Base-by-base conservation (phyloP, 1,139 yeast species). In the Sugiyamaella japonica region DNA sequence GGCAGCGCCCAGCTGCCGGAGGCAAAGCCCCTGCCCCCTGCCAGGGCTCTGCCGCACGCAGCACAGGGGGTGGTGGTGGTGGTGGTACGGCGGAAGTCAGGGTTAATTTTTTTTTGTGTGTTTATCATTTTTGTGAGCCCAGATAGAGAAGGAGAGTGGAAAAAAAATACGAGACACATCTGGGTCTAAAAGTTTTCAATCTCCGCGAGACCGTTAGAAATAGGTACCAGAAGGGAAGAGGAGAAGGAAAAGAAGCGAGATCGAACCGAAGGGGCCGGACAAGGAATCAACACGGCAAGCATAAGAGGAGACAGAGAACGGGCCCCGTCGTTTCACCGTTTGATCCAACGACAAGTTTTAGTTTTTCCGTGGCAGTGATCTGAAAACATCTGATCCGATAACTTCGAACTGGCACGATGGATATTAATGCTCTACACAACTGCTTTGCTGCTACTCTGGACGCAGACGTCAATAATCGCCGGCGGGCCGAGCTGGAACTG, bases 391-490 rank as follows among this genome's bases (percentile, higher is more conserved):
- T n/a, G n/a, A n/a, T n/a, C n/a, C n/a, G n/a, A n/a, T n/a, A n/a
- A n/a, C n/a, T 9, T 9, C 23, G 9, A 15, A 7, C 29, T 3
- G 29, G 15, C 8, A 39, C 13, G 20, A 88, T 89, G 95, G 90
- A 89, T 70, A 81, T 83, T 29, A 73, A 77, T 59, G 75, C 79
- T 15, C 76, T 89, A 46, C 83, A 88, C 66, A 83, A 82, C 63
- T 87, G 95, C 71, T 90, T 93, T 68, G 81, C 86, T 34, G 91
- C 89, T 15, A 89, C 98, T 1, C 77, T 91, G 48, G 84, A 83
- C 63, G 83, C 89, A 0, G 85, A 86, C 65, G 85, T 80, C 54
- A 68, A 70, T 17, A 73, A 79, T 29, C 81, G 96, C 64, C 77
- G 75, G 56, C 80, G 81, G 49, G 95, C 97, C 0, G 98, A 91